phyloP scores from a whole-genome alignment of 345 rosid species.

The Gossypium stocksii region DNA sequence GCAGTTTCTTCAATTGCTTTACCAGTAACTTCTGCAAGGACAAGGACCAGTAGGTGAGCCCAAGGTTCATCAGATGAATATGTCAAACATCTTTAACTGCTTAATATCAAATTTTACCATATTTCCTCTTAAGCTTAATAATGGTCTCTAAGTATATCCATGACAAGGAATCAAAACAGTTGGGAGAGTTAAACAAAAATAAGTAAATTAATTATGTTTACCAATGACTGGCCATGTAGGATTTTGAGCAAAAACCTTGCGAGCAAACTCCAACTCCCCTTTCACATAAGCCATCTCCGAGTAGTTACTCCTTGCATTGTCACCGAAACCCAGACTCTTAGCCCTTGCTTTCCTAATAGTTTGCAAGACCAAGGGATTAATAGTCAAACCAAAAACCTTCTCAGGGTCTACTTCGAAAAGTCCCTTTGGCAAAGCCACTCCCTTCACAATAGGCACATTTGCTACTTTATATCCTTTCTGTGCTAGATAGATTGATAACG shows the following conservation, averaged over 20 bases:
- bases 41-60: slow-evolving; percentile 1
- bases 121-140: neutral
- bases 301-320: slow-evolving; percentile 49
- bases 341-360: slow-evolving; percentile 74
- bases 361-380: slow-evolving; percentile 66
- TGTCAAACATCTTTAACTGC: neutral
- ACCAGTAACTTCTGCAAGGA: slow-evolving; percentile 74
- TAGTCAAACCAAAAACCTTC: slow-evolving; percentile 74
- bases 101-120: neutral
- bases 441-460: slow-evolving; percentile 77
- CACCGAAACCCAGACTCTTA: slow-evolving; percentile 56
- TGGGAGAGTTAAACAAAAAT: neutral
- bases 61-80: slow-evolving; percentile 9
- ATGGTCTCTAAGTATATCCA: neutral
- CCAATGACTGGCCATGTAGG: slow-evolving; percentile 86
- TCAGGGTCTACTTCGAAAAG: slow-evolving; percentile 60
- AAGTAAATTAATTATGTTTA: slow-evolving; percentile 24
- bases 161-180: neutral
- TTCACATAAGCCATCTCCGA: slow-evolving; percentile 73
- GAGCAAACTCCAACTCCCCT: slow-evolving; percentile 62
- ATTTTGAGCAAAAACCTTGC: slow-evolving; percentile 59
- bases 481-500: slow-evolving; percentile 70
- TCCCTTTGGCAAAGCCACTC: slow-evolving; percentile 53
- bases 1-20: slow-evolving; percentile 94
- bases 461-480: slow-evolving; percentile 89